Evolutionary conservation across 2,329 filamentous ascomycete genomes (phyloP).

Genomic region (Diaporthe amygdali): DNA sequence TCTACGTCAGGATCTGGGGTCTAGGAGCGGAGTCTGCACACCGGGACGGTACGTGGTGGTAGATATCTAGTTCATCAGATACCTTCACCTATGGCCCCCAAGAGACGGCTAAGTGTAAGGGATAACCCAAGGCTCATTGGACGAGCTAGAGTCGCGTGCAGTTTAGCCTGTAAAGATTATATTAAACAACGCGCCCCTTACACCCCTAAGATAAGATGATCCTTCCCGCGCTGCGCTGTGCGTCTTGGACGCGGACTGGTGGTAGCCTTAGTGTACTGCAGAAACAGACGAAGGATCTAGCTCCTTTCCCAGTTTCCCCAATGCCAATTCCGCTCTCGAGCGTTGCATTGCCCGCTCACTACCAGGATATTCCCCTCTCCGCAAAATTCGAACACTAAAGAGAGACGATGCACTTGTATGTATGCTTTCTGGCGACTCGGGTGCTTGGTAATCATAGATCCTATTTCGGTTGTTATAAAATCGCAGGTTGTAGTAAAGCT

Average conservation of each 20-base stretch:
- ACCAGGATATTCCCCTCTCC: too few species aligned
- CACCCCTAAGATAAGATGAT: neutral
- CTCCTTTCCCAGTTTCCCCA: neutral
- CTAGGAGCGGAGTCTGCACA: neutral
- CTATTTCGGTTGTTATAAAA: too few species aligned
- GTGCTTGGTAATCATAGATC: too few species aligned
- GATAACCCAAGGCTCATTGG: neutral
- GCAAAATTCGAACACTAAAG: neutral
- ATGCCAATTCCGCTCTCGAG: neutral
- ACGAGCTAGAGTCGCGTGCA: neutral
- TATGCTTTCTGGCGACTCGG: too few species aligned
- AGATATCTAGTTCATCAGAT: neutral
- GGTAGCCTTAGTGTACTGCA: neutral
- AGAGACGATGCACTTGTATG: neutral
- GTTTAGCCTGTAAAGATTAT: neutral
- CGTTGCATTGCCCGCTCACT: too few species aligned
- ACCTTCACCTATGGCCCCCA: neutral
- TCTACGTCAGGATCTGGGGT: neutral
- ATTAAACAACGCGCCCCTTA: neutral
- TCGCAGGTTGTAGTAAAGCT: too few species aligned
- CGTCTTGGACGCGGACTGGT: neutral
- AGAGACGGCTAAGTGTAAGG: neutral
- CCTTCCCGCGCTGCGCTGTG: neutral
- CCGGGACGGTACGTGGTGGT: neutral
- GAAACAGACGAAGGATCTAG: constrained; percentile 5